These are phyloP conservation scores for Penicillium sp. DNA, from an alignment of 2,329 filamentous ascomycete genomes.

Conservation along the genomic window DNA sequence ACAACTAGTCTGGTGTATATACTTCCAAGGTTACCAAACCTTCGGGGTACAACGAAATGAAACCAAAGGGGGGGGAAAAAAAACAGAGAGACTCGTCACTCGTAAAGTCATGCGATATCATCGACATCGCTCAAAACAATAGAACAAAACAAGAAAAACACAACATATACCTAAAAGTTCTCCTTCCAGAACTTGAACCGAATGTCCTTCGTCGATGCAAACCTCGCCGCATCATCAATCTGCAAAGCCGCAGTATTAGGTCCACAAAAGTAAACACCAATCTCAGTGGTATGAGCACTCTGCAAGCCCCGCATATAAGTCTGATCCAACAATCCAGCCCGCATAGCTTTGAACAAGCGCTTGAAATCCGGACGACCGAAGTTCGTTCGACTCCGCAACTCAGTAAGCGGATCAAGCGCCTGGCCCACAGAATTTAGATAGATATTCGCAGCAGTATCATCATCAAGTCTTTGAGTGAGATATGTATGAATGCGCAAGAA, in stretches of 20 bases:
- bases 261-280: constrained; percentile 98
- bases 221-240: constrained; percentile 78
- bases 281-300: constrained; percentile 72
- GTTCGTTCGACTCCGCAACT: constrained; percentile 85
- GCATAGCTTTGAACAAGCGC: constrained; percentile 78
- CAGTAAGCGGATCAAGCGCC: constrained; percentile 84
- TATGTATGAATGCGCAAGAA: constrained; percentile 99
- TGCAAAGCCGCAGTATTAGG: constrained; percentile 76
- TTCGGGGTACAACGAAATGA: background rate
- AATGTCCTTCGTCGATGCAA: constrained; percentile 73
- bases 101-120: constrained; percentile 16
- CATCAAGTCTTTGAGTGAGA: constrained; percentile 88
- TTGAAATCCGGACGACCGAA: constrained; percentile 91
- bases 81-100: constrained; percentile 23
- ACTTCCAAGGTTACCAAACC: background rate
- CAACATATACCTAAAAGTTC: constrained; percentile 54
- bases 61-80: background rate
- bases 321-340: constrained; percentile 80
- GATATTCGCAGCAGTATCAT: constrained; percentile 93
- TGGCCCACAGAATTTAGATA: constrained; percentile 92
- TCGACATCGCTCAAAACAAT: constrained; percentile 1
- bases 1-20: constrained; percentile 4
- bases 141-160: background rate
- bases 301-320: constrained; percentile 83
- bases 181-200: constrained; percentile 99